Base-by-base conservation (phyloP, 805 yeast genomes). In the Ogataea wickerhamii region DNA sequence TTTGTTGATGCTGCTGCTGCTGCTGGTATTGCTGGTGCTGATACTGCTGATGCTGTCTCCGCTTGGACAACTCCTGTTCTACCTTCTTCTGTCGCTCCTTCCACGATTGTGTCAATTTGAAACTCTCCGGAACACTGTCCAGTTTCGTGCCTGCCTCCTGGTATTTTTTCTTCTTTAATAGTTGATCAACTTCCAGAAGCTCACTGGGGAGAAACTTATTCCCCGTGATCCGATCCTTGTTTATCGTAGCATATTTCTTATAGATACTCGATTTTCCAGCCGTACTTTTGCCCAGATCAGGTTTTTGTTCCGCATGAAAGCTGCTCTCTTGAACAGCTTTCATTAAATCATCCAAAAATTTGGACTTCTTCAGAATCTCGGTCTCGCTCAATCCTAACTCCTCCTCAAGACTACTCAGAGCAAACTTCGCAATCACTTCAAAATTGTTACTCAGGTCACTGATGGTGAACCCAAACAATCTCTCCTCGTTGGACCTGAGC, bases 1-100 rank as follows among this genome's bases (percentile, higher is more conserved):
- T 75, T 26, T 72, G 74, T 26, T 70, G 74, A 19, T 70, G 71
- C 23, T 66, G 68, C 18, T 66, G 70, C 33, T 68, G 70, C 32
- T 63, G 68, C 34, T 66, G 73, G 27, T 62, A 66, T 25, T 65
- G 70, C 23, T 58, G 63, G 20, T 63, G 64, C 37, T 62, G 66
- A 40, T 63, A 41, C 56, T 66, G 43, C 52, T 63, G 63, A 20
- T 58, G 56, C 8, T 59, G 57, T 17, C 38, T 33, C n/a, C 32
- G 37, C 24, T 73, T 58, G n/a, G 54, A 32, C 21, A 39, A 29
- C 24, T 43, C 41, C 18, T 27, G 23, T n/a, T 47, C 47, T 6
- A 50, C 30, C 6, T 28, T 53, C 10, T 44, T 55, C 49, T 51
- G 53, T 32, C 70, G 61, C 34, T 47, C 53, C 26, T 49, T 60